Evolutionary conservation across 768 basidiomycete species (phyloP).

Genomic region (Suillus fuscotomentosus): DNA sequence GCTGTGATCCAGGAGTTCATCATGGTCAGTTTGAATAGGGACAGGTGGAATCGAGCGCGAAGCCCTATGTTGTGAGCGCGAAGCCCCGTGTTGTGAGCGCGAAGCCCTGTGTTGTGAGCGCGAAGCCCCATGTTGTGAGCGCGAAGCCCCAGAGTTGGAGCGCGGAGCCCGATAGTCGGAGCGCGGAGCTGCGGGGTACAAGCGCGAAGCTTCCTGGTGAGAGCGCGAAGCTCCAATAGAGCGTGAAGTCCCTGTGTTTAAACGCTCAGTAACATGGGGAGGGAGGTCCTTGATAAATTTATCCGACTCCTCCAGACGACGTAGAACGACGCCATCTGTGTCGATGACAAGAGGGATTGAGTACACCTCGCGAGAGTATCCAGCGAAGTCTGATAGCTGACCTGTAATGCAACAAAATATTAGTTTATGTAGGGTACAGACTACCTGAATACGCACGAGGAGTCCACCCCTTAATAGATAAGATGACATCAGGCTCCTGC

Average conservation of each 20-base stretch:
- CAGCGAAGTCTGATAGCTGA: background rate
- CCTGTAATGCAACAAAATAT: background rate
- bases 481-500: background rate
- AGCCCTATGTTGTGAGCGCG: background rate
- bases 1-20: background rate
- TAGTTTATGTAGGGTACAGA: background rate
- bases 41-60: background rate
- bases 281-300: constrained; percentile 1
- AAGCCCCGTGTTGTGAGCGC: background rate
- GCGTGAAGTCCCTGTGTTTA: background rate
- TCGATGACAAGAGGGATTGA: background rate
- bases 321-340: background rate
- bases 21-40: background rate
- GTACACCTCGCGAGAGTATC: background rate
- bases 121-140: background rate
- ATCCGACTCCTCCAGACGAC: background rate
- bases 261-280: background rate
- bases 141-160: background rate
- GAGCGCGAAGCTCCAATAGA: background rate
- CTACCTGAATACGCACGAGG: background rate
- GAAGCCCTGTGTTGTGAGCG: too few species aligned
- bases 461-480: background rate
- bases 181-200: background rate
- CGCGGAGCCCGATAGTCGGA: background rate
- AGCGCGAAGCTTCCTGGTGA: background rate